These are phyloP conservation scores for Penicillium arizonense DNA, from an alignment of 495 filamentous ascomycete species.

Conservation along the genomic window DNA sequence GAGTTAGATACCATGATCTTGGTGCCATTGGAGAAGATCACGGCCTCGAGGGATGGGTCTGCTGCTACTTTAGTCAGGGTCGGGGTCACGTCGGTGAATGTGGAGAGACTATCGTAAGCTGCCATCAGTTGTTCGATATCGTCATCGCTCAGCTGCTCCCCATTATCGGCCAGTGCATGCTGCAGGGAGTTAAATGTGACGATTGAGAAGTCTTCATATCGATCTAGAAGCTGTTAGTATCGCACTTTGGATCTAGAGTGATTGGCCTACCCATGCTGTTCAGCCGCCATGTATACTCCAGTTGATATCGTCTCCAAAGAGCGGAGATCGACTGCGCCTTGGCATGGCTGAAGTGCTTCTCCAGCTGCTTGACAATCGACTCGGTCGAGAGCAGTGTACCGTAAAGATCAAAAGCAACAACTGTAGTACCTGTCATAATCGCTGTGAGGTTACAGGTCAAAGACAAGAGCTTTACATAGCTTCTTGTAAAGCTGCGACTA, in stretches of 20 bases:
- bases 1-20: conserved; percentile 61
- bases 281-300: conserved; percentile 81
- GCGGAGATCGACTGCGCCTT: conserved; percentile 54
- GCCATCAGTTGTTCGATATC: conserved; percentile 52
- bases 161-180: conserved; percentile 62
- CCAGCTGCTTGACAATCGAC: conserved; percentile 57
- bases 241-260: background rate
- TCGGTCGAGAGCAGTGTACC: conserved; percentile 71
- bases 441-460: background rate
- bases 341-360: conserved; percentile 50
- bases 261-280: conserved; percentile 69
- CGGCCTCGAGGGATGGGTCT: conserved; percentile 43
- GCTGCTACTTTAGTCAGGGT: conserved; percentile 47
- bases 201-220: conserved; percentile 63
- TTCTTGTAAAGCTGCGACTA: too few species aligned
- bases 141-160: conserved; percentile 36
- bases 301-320: conserved; percentile 60
- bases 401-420: conserved; percentile 75
- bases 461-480: too few species aligned
- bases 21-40: conserved; percentile 77
- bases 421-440: conserved; percentile 18
- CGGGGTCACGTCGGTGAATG: conserved; percentile 65
- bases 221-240: conserved; percentile 33
- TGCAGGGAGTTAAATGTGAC: conserved; percentile 61
- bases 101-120: conserved; percentile 66